Evolutionary conservation across 495 filamentous ascomycete genomes (phyloP).

Genomic region (Neurospora pannonica): DNA sequence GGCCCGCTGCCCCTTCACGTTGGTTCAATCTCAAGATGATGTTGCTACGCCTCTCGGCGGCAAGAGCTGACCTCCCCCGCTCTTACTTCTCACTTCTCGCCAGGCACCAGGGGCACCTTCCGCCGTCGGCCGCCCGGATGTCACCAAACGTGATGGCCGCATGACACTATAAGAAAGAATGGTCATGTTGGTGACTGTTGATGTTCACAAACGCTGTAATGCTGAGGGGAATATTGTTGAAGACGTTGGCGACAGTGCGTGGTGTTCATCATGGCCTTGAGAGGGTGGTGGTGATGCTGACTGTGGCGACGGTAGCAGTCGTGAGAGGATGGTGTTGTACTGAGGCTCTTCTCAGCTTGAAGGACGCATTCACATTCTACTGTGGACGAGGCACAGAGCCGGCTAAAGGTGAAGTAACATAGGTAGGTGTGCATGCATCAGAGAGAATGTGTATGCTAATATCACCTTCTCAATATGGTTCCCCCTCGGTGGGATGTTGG

Average conservation of each 20-base stretch:
- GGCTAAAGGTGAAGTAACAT: neutral
- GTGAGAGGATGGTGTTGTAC: neutral
- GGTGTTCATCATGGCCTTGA: neutral
- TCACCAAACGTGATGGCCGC: neutral
- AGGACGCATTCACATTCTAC: neutral
- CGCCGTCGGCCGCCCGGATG: neutral
- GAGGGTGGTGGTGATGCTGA: neutral
- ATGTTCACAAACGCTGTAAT: neutral
- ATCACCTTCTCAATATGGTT: neutral
- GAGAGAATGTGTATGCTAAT: neutral
- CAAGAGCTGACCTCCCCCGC: neutral
- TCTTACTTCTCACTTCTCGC: neutral
- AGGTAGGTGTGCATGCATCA: neutral
- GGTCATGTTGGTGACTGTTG: neutral
- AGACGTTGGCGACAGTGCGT: neutral
- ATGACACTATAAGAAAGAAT: neutral
- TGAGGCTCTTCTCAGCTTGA: neutral
- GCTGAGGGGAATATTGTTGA: neutral
- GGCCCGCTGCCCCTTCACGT: neutral
- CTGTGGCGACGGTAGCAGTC: neutral
- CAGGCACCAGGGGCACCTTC: neutral
- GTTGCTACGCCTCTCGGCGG: neutral
- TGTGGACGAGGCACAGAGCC: neutral
- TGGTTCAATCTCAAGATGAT: neutral
- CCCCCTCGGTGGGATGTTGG: neutral